Conservation (phyloP, 163 green algal species). For the Chlamydomonas reinhardtii region DNA sequence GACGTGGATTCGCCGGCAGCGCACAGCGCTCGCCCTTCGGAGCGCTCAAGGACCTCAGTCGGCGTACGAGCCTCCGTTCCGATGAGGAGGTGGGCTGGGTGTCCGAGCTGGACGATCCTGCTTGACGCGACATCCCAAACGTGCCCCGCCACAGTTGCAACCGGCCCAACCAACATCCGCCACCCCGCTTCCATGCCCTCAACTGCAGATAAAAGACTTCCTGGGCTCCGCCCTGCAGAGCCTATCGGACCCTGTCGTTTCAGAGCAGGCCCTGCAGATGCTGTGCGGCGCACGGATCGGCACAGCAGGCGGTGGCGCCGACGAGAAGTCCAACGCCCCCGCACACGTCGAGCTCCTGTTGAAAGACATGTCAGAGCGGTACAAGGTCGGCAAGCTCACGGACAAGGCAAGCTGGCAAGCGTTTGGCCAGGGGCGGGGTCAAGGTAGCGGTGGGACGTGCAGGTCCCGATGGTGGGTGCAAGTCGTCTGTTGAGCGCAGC, state of each 20-base stretch:
- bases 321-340: neutral
- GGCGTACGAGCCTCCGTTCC: too few species aligned
- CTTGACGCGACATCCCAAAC: too few species aligned
- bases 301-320: neutral
- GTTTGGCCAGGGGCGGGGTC: neutral
- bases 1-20: too few species aligned
- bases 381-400: neutral
- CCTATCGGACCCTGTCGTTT: neutral
- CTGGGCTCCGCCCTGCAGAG: neutral
- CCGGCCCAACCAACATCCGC: too few species aligned
- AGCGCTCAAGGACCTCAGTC: too few species aligned
- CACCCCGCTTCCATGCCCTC: neutral
- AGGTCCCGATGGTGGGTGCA: neutral
- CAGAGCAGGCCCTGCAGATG: conserved; percentile 5
- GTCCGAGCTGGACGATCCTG: too few species aligned
- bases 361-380: neutral
- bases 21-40: too few species aligned
- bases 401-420: neutral
- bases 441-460: neutral
- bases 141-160: too few species aligned
- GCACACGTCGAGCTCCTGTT: neutral
- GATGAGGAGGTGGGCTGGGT: too few species aligned
- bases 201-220: conserved; percentile 1
- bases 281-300: neutral
- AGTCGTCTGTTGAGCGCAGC: neutral